Evolutionary conservation across 2,329 filamentous ascomycete genomes (phyloP).

Genomic region (Metarhizium album): DNA sequence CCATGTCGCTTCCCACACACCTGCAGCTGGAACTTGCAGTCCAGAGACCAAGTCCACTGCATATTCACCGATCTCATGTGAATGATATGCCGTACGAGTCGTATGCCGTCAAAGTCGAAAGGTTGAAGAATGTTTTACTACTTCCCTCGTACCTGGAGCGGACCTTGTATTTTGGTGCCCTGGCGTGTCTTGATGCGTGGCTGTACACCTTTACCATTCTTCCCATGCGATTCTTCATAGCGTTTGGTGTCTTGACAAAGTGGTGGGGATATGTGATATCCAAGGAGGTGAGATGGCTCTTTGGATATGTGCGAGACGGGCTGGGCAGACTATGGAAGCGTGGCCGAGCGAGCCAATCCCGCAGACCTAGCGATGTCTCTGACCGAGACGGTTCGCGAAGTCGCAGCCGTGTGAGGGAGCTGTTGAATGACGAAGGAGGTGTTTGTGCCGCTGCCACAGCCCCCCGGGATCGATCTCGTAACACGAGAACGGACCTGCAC

Average conservation of each 20-base stretch:
- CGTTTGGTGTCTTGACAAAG: slow-evolving; percentile 60
- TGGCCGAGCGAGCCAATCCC: slow-evolving; percentile 32
- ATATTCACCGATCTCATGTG: slow-evolving; percentile 49
- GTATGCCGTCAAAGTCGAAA: slow-evolving; percentile 81
- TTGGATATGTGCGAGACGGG: slow-evolving; percentile 69
- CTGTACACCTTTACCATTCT: slow-evolving; percentile 94
- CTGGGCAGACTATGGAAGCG: slow-evolving; percentile 67
- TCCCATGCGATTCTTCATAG: slow-evolving; percentile 77
- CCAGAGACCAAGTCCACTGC: slow-evolving; percentile 51
- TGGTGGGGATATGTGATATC: slow-evolving; percentile 69
- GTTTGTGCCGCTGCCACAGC: slow-evolving; percentile 5
- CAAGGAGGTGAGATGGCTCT: slow-evolving; percentile 62
- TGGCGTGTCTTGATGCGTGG: slow-evolving; percentile 93
- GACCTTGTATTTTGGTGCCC: slow-evolving; percentile 73
- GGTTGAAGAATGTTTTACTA: slow-evolving; percentile 78
- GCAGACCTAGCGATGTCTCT: slow-evolving; percentile 20
- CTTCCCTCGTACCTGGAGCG: slow-evolving; percentile 75
- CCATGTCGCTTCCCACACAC: slow-evolving; percentile 56
- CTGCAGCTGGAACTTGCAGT: slow-evolving; percentile 54
- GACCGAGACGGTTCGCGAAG: slow-evolving; percentile 29
- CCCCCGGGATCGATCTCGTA: slow-evolving; percentile 5
- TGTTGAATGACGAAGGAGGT: slow-evolving; percentile 10
- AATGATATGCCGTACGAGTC: slow-evolving; percentile 74
- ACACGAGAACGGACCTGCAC: neutral
- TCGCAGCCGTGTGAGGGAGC: slow-evolving; percentile 24